These are phyloP conservation scores for Aphanoascus verrucosus DNA, from an alignment of 2,329 filamentous ascomycete species.

Conservation along the genomic window DNA sequence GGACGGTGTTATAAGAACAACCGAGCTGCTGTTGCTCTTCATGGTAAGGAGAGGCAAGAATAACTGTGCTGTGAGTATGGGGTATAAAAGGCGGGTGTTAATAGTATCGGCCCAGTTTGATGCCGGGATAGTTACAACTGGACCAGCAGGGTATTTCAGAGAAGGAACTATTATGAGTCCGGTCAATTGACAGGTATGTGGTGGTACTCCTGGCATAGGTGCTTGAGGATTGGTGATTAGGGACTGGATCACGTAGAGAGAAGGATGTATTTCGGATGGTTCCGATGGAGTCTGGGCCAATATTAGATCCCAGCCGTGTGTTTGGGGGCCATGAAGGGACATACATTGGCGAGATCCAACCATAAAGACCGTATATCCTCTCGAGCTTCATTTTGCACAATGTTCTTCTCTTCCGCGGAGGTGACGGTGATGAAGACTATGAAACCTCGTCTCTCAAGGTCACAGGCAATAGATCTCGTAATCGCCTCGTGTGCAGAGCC, in stretches of 20 bases:
- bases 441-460: constrained; percentile 83
- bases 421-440: constrained; percentile 85
- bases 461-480: constrained; percentile 69
- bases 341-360: constrained; percentile 58
- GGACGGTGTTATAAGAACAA: constrained; percentile 37
- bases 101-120: constrained; percentile 80
- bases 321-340: not conserved
- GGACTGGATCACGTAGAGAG: constrained; percentile 61
- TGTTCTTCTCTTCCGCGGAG: constrained; percentile 71
- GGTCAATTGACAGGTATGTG: constrained; percentile 64
- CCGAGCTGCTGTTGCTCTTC: constrained; percentile 43
- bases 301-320: not conserved
- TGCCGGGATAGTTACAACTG: constrained; percentile 73
- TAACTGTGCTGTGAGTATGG: constrained; percentile 76
- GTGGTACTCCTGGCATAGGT: constrained; percentile 63
- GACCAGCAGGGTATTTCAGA: constrained; percentile 66
- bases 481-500: constrained; percentile 78
- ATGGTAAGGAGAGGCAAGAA: constrained; percentile 70
- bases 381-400: constrained; percentile 64
- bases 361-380: constrained; percentile 71
- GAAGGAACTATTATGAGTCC: constrained; percentile 74
- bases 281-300: constrained; percentile 48
- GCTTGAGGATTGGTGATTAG: constrained; percentile 64
- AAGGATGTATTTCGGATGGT: constrained; percentile 44
- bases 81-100: constrained; percentile 82